Percentiles rank a stretch among this genome's conserved stretches.
Conservation (phyloP, 129 eudicot genomes). For the Oenanthe sinensis region DNA sequence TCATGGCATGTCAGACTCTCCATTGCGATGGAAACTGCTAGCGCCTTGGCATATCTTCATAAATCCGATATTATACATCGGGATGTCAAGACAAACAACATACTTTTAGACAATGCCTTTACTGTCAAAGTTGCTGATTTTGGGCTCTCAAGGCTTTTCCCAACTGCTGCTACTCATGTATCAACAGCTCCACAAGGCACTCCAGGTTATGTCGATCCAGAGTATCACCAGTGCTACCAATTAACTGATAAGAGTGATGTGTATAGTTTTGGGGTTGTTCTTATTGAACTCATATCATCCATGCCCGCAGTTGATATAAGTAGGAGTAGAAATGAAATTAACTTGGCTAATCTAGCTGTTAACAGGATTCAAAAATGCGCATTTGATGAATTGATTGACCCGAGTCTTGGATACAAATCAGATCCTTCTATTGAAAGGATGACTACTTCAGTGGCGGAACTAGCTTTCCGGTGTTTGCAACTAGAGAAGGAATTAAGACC, state of each 20-base stretch:
- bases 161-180: slow-evolving; percentile 52
- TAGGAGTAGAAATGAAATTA: slow-evolving; percentile 60
- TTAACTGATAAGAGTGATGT: slow-evolving; percentile 84
- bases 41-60: slow-evolving; percentile 76
- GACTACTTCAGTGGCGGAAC: slow-evolving; percentile 67
- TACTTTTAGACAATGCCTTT: slow-evolving; percentile 35
- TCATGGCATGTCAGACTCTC: slow-evolving; percentile 66
- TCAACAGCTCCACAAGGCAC: slow-evolving; percentile 97
- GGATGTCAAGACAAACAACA: slow-evolving; percentile 47
- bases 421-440: slow-evolving; percentile 40
- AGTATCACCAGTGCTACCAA: slow-evolving; percentile 66
- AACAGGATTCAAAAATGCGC: slow-evolving; percentile 58
- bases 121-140: slow-evolving; percentile 53
- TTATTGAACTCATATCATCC: slow-evolving; percentile 73
- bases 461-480: slow-evolving; percentile 76
- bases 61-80: slow-evolving; percentile 49
- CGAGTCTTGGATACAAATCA: slow-evolving; percentile 33
- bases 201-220: slow-evolving; percentile 85
- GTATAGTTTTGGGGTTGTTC: slow-evolving; percentile 87
- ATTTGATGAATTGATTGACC: slow-evolving; percentile 52
- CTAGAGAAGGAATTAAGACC: slow-evolving; percentile 81
- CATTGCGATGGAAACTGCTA: slow-evolving; percentile 70
- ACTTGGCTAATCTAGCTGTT: slow-evolving; percentile 63
- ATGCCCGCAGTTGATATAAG: slow-evolving; percentile 77
- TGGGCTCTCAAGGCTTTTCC: slow-evolving; percentile 50